Conservation (phyloP, 495 filamentous ascomycete species). For the Aspergillus steynii region DNA sequence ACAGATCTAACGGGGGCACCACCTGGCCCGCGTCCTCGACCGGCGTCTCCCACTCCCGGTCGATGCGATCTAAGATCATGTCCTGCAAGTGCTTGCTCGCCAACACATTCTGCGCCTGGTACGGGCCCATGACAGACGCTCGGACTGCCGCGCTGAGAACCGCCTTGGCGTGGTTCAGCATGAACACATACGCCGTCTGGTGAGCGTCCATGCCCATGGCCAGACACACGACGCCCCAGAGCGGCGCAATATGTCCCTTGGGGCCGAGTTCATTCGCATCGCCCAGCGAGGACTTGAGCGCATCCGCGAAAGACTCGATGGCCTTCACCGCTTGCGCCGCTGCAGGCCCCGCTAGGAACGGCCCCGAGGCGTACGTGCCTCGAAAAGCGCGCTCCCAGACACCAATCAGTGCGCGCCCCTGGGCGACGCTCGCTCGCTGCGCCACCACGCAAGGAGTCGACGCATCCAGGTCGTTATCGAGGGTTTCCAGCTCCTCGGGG, state of each 20-base stretch:
- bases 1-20: slow-evolving; percentile 86
- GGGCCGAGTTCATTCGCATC: slow-evolving; percentile 34
- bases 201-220: slow-evolving; percentile 60
- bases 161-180: slow-evolving; percentile 86
- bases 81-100: slow-evolving; percentile 64
- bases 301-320: slow-evolving; percentile 41
- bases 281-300: slow-evolving; percentile 34
- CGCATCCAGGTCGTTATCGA: slow-evolving; percentile 88
- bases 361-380: slow-evolving; percentile 27
- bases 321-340: slow-evolving; percentile 27
- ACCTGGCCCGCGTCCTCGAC: slow-evolving; percentile 83
- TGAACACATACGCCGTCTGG: slow-evolving; percentile 80
- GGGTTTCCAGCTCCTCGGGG: slow-evolving; percentile 53
- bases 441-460: slow-evolving; percentile 84
- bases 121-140: slow-evolving; percentile 86
- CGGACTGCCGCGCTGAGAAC: slow-evolving; percentile 86
- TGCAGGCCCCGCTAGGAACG: slow-evolving; percentile 6
- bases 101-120: slow-evolving; percentile 83
- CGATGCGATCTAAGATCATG: slow-evolving; percentile 61
- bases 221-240: slow-evolving; percentile 73
- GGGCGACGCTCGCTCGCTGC: slow-evolving; percentile 76
- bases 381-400: slow-evolving; percentile 85
- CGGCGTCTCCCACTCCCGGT: slow-evolving; percentile 55
- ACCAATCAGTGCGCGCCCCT: slow-evolving; percentile 79
- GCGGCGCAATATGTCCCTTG: slow-evolving; percentile 71